Evolutionary conservation across 805 yeast species (phyloP).

Genomic region (Helenozyma rhizophorensis): DNA sequence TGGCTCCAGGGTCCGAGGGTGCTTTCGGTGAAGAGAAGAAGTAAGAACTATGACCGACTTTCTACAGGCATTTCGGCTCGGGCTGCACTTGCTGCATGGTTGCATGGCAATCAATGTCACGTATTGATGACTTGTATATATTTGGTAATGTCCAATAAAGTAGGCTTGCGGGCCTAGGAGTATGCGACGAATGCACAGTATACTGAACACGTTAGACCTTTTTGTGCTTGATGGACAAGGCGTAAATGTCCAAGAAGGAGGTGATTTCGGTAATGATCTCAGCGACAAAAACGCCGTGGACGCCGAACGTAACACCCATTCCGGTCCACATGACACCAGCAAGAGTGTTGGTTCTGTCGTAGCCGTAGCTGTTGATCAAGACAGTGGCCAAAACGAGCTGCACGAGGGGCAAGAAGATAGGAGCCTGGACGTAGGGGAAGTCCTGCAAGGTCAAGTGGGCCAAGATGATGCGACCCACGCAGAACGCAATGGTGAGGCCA

Average conservation of each 20-base stretch:
- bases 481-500: conserved; percentile 73
- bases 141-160: conserved; percentile 8
- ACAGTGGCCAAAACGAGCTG: conserved; percentile 40
- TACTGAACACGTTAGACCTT: conserved; percentile 37
- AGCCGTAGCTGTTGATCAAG: conserved; percentile 33
- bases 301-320: conserved; percentile 60
- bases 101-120: conserved; percentile 3
- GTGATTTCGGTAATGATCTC: conserved; percentile 81
- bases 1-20: conserved; percentile 63
- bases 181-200: not conserved
- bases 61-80: no score
- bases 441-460: conserved; percentile 79
- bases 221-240: conserved; percentile 78
- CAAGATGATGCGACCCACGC: conserved; percentile 86
- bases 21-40: conserved; percentile 34
- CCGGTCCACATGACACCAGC: conserved; percentile 59
- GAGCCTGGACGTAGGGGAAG: conserved; percentile 71
- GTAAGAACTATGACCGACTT: no score
- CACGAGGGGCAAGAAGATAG: conserved; percentile 59
- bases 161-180: not conserved
- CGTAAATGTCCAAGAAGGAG: conserved; percentile 75
- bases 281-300: conserved; percentile 67
- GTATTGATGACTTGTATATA: conserved; percentile 21
- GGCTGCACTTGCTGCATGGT: not conserved
- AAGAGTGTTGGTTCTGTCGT: conserved; percentile 39